Base-by-base conservation (phyloP, 371 early-diverging fungal genomes). In the Gilbertella persicaria region DNA sequence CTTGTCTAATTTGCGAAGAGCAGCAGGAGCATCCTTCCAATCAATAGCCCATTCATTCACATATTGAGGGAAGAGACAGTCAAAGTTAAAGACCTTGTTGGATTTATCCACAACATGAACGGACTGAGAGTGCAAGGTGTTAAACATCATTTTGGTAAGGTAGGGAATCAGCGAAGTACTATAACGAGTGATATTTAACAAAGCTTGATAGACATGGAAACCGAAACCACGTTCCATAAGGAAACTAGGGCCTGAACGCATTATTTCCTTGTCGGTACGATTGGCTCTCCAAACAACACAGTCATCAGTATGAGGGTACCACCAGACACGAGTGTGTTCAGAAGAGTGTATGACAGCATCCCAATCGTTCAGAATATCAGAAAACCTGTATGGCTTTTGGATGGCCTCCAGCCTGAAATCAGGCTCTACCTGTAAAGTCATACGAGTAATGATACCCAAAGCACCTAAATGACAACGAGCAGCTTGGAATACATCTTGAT, bases 11-110 rank as follows among this genome's bases (percentile, higher is more conserved):
- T 76, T 67, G n/a, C 71, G 62, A 10, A 93, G 51, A 0, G 87
- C 92, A 5, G 69, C 75, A 2, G 84, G 74, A 0, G 91, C 85
- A 25, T 78, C 67, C 9, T 84, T 80, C 76, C 82, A 75, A 3
- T 86, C 86, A 29, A 93, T 85, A 8, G 91, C 88, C 94, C 94
- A 93, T 64, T 93, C 94, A 52, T 85, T 89, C 37, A 89, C 89
- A 54, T 91, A 87, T 53, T 93, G 94, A 35, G 85, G 79, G 53
- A 93, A 91, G 16, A 93, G 75, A 50, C 92, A 91, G 56, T 93
- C 92, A 66, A 91, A 88, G 60, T 88, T 91, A 56, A 93, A 91
- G 7, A 89, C 83, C 48, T 83, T 78, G 75, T 86, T 78, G 28
- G 88, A 85, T 9, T 80, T 77, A 46, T 88, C 89, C 2, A 87